These are phyloP conservation scores for Claviceps quebecensis DNA, from an alignment of 2,329 filamentous ascomycete genomes.

Conservation along the genomic window DNA sequence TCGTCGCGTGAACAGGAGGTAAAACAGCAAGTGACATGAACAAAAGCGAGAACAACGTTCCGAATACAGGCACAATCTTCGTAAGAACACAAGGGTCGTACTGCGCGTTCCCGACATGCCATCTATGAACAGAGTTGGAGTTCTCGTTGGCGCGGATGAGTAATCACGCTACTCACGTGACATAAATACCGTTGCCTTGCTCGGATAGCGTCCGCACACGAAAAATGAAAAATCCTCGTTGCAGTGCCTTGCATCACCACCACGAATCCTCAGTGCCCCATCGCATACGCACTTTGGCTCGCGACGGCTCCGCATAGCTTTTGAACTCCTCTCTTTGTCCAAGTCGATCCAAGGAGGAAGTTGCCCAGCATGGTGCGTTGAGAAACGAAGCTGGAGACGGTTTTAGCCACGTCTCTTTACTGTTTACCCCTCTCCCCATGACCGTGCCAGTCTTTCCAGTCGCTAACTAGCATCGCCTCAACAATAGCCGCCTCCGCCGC, in stretches of 20 bases:
- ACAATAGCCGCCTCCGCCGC: conserved; percentile 75
- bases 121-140: no score
- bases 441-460: neutral
- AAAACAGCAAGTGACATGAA: no score
- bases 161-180: conserved; percentile 22
- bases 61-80: no score
- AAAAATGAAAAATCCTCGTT: conserved; percentile 30
- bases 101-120: no score
- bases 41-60: no score
- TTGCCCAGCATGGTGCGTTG: conserved; percentile 38
- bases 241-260: conserved; percentile 22
- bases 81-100: no score
- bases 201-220: conserved; percentile 31
- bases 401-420: conserved; percentile 9
- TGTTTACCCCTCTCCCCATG: conserved; percentile 11
- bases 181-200: conserved; percentile 10
- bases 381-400: conserved; percentile 2
- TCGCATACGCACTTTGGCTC: conserved; percentile 22
- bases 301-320: conserved; percentile 24
- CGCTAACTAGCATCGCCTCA: neutral
- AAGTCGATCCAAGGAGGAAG: conserved; percentile 30
- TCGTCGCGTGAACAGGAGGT: no score
- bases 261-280: conserved; percentile 24
- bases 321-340: conserved; percentile 23
- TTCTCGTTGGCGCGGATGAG: conserved; percentile 10